Evolutionary conservation across 2,329 filamentous ascomycete genomes (phyloP).

Genomic region (Knufia petricola): DNA sequence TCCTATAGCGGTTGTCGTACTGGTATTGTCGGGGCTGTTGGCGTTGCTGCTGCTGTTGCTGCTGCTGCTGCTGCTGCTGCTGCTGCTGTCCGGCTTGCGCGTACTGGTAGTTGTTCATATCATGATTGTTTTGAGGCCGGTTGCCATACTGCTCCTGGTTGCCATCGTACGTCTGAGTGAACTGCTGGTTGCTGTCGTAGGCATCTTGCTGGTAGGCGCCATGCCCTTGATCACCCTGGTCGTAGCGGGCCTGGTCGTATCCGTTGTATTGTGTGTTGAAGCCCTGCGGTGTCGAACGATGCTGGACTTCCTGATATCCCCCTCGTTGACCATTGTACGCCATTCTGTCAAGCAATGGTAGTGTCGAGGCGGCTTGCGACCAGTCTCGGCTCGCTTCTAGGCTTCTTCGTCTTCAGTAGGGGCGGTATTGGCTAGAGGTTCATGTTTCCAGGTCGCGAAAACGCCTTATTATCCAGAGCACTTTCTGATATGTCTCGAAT

Average conservation of each 20-base stretch:
- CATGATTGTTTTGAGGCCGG: not conserved
- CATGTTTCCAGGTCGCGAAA: too few relatives aligned
- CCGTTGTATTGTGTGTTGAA: not conserved
- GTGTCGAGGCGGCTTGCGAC: not conserved
- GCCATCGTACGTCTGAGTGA: not conserved
- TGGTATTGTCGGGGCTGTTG: conserved; percentile 14
- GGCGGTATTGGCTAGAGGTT: too few relatives aligned
- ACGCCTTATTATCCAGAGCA: too few relatives aligned
- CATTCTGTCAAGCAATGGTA: not conserved
- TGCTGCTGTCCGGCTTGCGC: not conserved
- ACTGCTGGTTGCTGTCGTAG: conserved; percentile 4
- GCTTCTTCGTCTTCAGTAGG: too few relatives aligned
- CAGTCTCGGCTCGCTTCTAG: too few relatives aligned
- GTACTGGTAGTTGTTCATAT: not conserved
- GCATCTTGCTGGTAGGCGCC: conserved; percentile 1
- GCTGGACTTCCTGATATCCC: conserved; percentile 1
- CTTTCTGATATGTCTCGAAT: too few relatives aligned
- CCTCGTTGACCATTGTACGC: not conserved
- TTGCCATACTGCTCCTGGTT: not conserved
- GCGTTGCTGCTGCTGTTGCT: not conserved
- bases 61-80: not conserved
- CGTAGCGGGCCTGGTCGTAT: not conserved
- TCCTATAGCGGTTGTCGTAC: conserved; percentile 21
- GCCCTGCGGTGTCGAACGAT: not conserved
- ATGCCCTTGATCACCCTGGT: conserved; percentile 2